Percentiles rank a stretch among this genome's conserved stretches.
Evolutionary conservation across 192 early-diverging fungal species (phyloP).

Genomic region (Irineochytrium annulatum): DNA sequence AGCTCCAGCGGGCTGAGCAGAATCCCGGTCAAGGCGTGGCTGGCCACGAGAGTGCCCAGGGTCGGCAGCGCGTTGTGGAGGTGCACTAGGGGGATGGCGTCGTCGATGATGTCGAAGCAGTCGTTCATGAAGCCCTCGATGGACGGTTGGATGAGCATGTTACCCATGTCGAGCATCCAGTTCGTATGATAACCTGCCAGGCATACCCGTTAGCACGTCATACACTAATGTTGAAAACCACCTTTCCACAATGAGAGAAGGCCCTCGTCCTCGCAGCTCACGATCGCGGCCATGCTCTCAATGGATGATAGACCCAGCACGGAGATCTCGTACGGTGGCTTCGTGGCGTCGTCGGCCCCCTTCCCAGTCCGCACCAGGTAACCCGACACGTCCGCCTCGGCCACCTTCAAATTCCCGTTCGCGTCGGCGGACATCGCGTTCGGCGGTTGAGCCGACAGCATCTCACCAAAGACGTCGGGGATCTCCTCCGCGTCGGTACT

Average conservation of each 20-base stretch:
- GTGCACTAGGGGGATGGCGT: constrained; percentile 21
- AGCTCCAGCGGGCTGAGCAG: constrained; percentile 86
- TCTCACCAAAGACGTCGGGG: no score
- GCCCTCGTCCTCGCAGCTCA: constrained; percentile 32
- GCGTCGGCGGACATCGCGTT: neutral
- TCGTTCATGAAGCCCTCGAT: constrained; percentile 24
- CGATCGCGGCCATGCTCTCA: constrained; percentile 24
- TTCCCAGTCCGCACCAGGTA: constrained; percentile 36
- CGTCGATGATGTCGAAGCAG: constrained; percentile 7
- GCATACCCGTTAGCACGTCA: neutral
- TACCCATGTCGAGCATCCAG: constrained; percentile 76
- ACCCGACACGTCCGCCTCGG: constrained; percentile 32
- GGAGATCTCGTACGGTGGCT: constrained; percentile 49
- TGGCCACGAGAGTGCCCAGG: constrained; percentile 63
- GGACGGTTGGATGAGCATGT: constrained; percentile 24
- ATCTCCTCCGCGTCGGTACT: neutral
- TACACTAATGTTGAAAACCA: constrained; percentile 5
- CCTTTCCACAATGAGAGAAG: constrained; percentile 53
- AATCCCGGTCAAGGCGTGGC: constrained; percentile 71
- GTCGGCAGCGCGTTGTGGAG: constrained; percentile 20
- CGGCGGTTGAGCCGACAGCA: no score
- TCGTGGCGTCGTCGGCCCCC: constrained; percentile 33
- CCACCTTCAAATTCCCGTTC: no score
- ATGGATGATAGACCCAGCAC: constrained; percentile 30
- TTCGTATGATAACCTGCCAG: constrained; percentile 60